phyloP scores from a whole-genome alignment of 2,329 filamentous ascomycete species.

The Fusarium sp. region DNA sequence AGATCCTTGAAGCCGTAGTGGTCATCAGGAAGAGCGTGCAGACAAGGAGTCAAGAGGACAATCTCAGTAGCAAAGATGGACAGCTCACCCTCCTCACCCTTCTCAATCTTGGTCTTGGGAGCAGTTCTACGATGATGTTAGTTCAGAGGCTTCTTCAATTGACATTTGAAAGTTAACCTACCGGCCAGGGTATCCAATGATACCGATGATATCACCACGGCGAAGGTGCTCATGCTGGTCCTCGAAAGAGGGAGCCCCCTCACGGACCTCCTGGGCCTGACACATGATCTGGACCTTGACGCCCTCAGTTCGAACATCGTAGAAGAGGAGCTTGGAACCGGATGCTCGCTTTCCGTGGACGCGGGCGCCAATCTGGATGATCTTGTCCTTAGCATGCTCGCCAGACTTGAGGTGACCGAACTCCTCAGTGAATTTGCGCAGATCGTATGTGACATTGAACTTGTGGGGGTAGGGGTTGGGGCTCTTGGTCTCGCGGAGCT shows the following conservation, averaged over 20 bases:
- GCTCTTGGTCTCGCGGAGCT: conserved; percentile 54
- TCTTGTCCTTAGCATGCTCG: conserved; percentile 79
- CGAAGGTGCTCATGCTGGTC: conserved; percentile 90
- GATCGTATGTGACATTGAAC: conserved; percentile 86
- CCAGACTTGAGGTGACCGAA: conserved; percentile 88
- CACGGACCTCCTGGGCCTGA: conserved; percentile 81
- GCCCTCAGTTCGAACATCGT: conserved; percentile 70
- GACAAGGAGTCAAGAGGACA: conserved; percentile 85
- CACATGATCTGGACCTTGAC: conserved; percentile 90
- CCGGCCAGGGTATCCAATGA: conserved; percentile 46
- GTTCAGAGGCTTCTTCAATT: background rate
- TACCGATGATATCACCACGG: conserved; percentile 90
- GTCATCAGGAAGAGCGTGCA: conserved; percentile 81
- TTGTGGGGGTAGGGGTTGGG: conserved; percentile 80
- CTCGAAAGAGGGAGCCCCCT: conserved; percentile 76
- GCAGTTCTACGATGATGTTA: conserved; percentile 69
- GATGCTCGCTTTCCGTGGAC: conserved; percentile 89
- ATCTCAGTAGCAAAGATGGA: conserved; percentile 93
- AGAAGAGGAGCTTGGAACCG: conserved; percentile 90
- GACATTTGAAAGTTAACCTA: conserved; percentile 19
- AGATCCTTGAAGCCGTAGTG: conserved; percentile 96
- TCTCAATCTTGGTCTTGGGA: conserved; percentile 87
- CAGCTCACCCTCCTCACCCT: conserved; percentile 80
- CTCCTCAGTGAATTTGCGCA: conserved; percentile 81
- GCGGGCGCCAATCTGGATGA: conserved; percentile 82